Percentiles rank a stretch among this genome's conserved stretches.
Evolutionary conservation across 2,329 filamentous ascomycete species (phyloP).

Genomic region (Tolypocladium amazonense): DNA sequence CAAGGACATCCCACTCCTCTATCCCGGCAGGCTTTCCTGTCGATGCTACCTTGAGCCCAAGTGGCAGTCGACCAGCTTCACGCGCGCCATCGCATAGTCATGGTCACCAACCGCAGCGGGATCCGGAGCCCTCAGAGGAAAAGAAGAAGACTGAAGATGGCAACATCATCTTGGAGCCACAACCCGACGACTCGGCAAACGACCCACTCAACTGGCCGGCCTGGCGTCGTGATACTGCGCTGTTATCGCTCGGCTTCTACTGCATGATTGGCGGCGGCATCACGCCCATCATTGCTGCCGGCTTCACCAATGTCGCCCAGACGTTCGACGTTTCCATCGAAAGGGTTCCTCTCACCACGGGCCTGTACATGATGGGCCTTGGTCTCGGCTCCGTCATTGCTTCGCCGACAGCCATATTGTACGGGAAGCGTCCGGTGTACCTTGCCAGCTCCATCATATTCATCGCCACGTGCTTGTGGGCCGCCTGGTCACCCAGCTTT

Average conservation of each 20-base stretch:
- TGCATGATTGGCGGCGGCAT: conserved; percentile 91
- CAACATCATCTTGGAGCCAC: conserved; percentile 77
- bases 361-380: conserved; percentile 88
- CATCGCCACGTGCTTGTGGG: conserved; percentile 69
- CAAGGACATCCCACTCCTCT: conserved; percentile 48
- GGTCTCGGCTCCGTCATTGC: conserved; percentile 75
- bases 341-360: conserved; percentile 75
- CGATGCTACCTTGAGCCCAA: conserved; percentile 20
- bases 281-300: conserved; percentile 81
- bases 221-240: conserved; percentile 68
- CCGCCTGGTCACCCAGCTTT: conserved; percentile 73
- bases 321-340: conserved; percentile 56
- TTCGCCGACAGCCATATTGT: conserved; percentile 85
- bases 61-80: conserved; percentile 9
- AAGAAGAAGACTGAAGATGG: conserved; percentile 76
- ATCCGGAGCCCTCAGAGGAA: conserved; percentile 18
- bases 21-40: conserved; percentile 35
- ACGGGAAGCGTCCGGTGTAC: conserved; percentile 84
- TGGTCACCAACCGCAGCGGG: conserved; percentile 5
- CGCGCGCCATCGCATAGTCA: conserved; percentile 1
- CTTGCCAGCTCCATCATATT: conserved; percentile 69
- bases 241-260: conserved; percentile 80
- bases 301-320: conserved; percentile 69
- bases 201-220: conserved; percentile 88
- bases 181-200: conserved; percentile 82